These are phyloP conservation scores for Fonsecaea multimorphosa DNA, from an alignment of 2,329 filamentous ascomycete species.

Conservation along the genomic window DNA sequence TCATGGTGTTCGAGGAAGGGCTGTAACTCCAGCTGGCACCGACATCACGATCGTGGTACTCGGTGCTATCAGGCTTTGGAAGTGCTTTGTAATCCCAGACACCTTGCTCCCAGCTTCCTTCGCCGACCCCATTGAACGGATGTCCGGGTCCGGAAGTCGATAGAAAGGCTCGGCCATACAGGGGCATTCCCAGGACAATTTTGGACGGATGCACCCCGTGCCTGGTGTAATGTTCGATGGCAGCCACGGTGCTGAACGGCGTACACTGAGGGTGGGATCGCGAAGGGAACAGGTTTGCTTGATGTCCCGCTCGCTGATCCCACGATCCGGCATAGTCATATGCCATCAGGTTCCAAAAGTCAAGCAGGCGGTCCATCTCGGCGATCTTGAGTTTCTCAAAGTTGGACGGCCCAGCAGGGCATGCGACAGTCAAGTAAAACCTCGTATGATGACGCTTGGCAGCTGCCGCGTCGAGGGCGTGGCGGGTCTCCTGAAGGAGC, in stretches of 20 bases:
- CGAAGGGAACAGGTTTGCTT: conserved; percentile 76
- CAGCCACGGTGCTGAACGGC: conserved; percentile 76
- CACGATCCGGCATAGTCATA: conserved; percentile 89
- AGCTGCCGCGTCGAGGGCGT: conserved; percentile 41
- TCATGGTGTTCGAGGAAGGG: conserved; percentile 65
- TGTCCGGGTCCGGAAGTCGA: conserved; percentile 76
- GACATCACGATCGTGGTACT: conserved; percentile 67
- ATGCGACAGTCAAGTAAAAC: conserved; percentile 39
- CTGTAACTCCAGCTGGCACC: conserved; percentile 81
- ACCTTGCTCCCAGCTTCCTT: conserved; percentile 82
- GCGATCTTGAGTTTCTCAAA: conserved; percentile 67
- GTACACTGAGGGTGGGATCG: conserved; percentile 66
- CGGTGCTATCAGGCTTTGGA: conserved; percentile 70
- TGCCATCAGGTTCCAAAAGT: conserved; percentile 84
- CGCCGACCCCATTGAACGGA: conserved; percentile 73
- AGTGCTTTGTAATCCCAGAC: conserved; percentile 89
- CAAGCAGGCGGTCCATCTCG: conserved; percentile 69
- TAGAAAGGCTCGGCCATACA: conserved; percentile 87
- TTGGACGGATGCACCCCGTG: conserved; percentile 71
- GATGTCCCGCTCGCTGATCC: conserved; percentile 74
- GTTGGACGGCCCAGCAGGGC: conserved; percentile 62
- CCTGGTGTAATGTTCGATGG: conserved; percentile 71
- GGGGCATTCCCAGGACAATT: conserved; percentile 86
- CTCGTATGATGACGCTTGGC: conserved; percentile 29
- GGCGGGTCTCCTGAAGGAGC: conserved; percentile 51